Conservation (phyloP, 148 eudicot genomes). For the Amaranthus palmeri region DNA sequence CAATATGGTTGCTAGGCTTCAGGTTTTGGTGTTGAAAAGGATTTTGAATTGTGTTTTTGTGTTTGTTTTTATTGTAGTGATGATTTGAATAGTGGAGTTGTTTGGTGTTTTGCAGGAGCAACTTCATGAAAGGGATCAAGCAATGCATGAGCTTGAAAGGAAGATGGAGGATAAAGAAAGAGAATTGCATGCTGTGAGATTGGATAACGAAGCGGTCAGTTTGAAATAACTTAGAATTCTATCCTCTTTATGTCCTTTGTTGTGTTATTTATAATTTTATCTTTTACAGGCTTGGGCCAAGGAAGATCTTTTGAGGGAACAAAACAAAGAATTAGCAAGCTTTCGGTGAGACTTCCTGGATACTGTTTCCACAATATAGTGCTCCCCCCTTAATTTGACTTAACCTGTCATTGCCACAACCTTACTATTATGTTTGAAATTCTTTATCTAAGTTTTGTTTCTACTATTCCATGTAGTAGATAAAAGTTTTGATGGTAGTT, state of each 20-base stretch:
- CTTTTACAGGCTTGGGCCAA: conserved; percentile 88
- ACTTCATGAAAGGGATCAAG: conserved; percentile 68
- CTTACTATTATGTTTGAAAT: too few relatives aligned
- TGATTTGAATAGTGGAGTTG: conserved; percentile 11
- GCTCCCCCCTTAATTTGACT: too few relatives aligned
- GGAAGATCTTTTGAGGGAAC: conserved; percentile 88
- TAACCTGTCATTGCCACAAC: too few relatives aligned
- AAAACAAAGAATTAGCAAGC: conserved; percentile 72
- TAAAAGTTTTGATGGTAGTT: too few relatives aligned
- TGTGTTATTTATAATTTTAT: conserved; percentile 1
- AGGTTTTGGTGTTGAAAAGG: conserved; percentile 36
- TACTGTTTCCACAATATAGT: too few relatives aligned
- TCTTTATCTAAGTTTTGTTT: too few relatives aligned
- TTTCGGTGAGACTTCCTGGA: conserved; percentile 45
- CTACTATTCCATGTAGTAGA: too few relatives aligned
- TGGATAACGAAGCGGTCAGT: conserved; percentile 81
- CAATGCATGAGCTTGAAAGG: conserved; percentile 62
- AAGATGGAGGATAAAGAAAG: conserved; percentile 75
- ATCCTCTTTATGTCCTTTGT: background rate
- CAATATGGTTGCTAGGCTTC: conserved; percentile 49
- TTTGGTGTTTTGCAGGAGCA: conserved; percentile 55
- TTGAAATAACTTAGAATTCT: background rate
- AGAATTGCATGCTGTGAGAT: conserved; percentile 77
- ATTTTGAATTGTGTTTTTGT: background rate
- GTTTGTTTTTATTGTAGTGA: background rate